Conservation (phyloP, 179 eudicot species). For the Vitellaria paradoxa region DNA sequence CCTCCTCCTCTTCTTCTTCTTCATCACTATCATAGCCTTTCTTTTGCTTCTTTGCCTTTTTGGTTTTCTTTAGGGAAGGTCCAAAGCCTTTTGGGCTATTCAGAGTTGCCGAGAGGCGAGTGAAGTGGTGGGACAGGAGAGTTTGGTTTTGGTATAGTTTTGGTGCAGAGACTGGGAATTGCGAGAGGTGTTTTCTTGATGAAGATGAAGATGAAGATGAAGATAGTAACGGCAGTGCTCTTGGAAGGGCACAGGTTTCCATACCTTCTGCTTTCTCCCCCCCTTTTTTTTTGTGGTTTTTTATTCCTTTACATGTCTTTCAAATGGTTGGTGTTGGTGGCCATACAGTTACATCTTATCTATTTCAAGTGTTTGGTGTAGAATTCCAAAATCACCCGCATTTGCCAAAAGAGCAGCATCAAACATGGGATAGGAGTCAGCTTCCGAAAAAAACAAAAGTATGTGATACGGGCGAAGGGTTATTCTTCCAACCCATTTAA, state of each 20-base stretch:
- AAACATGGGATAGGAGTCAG: too few relatives aligned
- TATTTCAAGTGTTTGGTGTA: neutral
- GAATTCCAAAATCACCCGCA: constrained; percentile 22
- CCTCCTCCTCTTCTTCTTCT: constrained; percentile 43
- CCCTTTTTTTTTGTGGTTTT: neutral
- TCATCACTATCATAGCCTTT: constrained; percentile 29
- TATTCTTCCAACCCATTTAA: too few relatives aligned
- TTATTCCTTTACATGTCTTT: constrained; percentile 9
- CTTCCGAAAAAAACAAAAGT: too few relatives aligned
- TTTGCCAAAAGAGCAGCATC: too few relatives aligned
- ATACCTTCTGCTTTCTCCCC: constrained; percentile 16
- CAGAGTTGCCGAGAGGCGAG: constrained; percentile 49
- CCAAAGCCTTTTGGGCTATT: constrained; percentile 80
- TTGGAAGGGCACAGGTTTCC: constrained; percentile 31
- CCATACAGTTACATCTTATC: constrained; percentile 20
- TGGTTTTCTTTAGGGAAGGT: constrained; percentile 45
- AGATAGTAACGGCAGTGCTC: constrained; percentile 23
- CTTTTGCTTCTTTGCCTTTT: constrained; percentile 31
- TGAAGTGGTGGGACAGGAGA: constrained; percentile 8
- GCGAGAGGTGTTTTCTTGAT: constrained; percentile 20
- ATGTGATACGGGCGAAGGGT: too few relatives aligned
- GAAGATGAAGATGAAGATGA: constrained; percentile 12
- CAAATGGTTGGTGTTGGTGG: constrained; percentile 25
- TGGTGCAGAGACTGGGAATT: constrained; percentile 23
- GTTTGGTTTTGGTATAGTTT: constrained; percentile 17